These are phyloP conservation scores for Hygrophila difformis DNA, from an alignment of 257 asterid genomes.

Conservation along the genomic window DNA sequence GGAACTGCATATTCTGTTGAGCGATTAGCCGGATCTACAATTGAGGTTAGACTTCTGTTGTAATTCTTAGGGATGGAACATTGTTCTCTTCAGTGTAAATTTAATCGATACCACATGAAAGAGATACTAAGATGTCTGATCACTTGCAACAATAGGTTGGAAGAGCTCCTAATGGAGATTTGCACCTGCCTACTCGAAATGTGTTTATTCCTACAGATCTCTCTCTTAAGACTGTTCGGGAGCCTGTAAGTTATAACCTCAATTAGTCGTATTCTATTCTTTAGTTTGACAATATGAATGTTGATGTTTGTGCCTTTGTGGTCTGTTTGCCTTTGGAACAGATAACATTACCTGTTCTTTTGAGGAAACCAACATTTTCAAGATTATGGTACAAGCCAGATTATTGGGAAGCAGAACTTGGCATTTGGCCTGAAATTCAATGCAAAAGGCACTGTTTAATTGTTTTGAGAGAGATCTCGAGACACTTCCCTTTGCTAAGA, in stretches of 20 bases:
- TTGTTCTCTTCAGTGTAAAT: neutral
- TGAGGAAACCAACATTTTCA: conserved; percentile 75
- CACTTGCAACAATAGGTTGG: conserved; percentile 67
- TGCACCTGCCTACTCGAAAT: conserved; percentile 72
- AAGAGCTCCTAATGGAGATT: conserved; percentile 48
- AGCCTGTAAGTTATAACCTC: conserved; percentile 39
- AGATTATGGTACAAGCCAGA: conserved; percentile 96
- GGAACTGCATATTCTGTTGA: conserved; percentile 79
- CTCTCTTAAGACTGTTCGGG: conserved; percentile 52
- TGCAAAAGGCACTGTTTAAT: conserved; percentile 68
- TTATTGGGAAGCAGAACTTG: conserved; percentile 66
- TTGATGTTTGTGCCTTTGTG: conserved; percentile 19
- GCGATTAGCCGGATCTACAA: conserved; percentile 42
- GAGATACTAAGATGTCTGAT: conserved; percentile 15
- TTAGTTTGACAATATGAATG: conserved; percentile 10
- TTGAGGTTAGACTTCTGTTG: conserved; percentile 54
- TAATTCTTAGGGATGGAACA: conserved; percentile 9
- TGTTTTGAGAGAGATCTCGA: conserved; percentile 73
- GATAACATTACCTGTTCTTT: conserved; percentile 55
- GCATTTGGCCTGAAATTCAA: conserved; percentile 77
- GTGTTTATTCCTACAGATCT: conserved; percentile 90
- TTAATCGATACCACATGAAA: neutral
- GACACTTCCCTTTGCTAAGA: conserved; percentile 39
- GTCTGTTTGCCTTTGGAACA: conserved; percentile 28
- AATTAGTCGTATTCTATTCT: conserved; percentile 9